Evolutionary conservation across 306 rosid species (phyloP).

Genomic region (Inga laurina): DNA sequence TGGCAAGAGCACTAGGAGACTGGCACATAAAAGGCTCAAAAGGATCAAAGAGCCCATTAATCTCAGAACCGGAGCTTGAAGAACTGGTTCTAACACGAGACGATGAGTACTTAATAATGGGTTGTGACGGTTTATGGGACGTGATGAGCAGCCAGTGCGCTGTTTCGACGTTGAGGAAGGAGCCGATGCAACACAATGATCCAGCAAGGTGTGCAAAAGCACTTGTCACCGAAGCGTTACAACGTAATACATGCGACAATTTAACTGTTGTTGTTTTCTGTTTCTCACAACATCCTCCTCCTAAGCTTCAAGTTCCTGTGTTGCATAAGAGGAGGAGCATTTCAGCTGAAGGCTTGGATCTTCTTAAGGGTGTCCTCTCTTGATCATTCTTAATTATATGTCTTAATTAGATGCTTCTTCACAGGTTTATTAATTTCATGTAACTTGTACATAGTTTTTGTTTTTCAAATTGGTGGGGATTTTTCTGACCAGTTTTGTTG

Average conservation of each 20-base stretch:
- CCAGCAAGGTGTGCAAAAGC: constrained; percentile 37
- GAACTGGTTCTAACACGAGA: constrained; percentile 40
- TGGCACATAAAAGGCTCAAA: constrained; percentile 53
- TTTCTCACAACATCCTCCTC: constrained; percentile 44
- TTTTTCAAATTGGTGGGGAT: neutral
- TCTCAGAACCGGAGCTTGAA: constrained; percentile 49
- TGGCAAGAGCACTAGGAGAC: constrained; percentile 54
- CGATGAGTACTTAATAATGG: constrained; percentile 48
- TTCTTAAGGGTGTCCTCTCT: constrained; percentile 40
- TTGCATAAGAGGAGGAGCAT: constrained; percentile 51
- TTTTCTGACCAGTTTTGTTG: neutral
- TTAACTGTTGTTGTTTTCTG: constrained; percentile 48
- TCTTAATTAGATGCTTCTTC: neutral
- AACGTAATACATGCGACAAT: constrained; percentile 49
- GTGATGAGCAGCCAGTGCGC: constrained; percentile 62
- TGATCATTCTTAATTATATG: neutral
- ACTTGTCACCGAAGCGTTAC: constrained; percentile 47
- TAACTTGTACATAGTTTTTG: neutral
- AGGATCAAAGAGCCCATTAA: constrained; percentile 46
- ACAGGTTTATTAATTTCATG: no score
- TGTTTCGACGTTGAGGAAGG: constrained; percentile 47
- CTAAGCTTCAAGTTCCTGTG: constrained; percentile 32
- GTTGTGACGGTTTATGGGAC: constrained; percentile 57
- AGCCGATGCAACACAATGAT: constrained; percentile 45
- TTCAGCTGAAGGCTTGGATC: constrained; percentile 51